Conservation (phyloP, 2,329 filamentous ascomycete species). For the Trichoderma hamatum region DNA sequence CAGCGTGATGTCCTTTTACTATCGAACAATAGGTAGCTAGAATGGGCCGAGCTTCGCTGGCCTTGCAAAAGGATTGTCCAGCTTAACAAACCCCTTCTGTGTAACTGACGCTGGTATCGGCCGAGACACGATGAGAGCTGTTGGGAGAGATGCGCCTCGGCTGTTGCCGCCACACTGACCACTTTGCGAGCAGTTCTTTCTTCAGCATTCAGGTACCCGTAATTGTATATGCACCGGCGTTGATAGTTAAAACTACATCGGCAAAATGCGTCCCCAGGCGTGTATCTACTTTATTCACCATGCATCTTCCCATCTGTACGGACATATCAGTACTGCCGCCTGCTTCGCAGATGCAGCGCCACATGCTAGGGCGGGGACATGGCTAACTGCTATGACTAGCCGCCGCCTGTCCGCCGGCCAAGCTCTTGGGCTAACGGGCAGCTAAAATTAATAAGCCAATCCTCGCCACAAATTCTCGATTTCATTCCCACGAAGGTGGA, state of each 20-base stretch:
- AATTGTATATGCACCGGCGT: too few species aligned
- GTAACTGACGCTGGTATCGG: background rate
- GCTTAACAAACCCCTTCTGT: too few species aligned
- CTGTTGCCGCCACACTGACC: slow-evolving; percentile 11
- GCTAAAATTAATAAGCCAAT: background rate
- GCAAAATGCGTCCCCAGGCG: too few species aligned
- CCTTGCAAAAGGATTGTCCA: too few species aligned
- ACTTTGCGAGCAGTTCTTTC: background rate
- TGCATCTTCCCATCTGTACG: too few species aligned
- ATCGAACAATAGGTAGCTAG: background rate
- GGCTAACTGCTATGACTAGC: background rate
- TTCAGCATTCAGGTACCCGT: too few species aligned
- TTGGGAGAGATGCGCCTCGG: background rate
- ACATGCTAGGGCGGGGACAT: background rate
- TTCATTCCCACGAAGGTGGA: background rate
- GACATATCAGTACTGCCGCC: too few species aligned
- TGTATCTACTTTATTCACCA: too few species aligned
- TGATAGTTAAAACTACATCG: too few species aligned
- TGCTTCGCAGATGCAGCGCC: background rate
- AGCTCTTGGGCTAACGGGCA: background rate
- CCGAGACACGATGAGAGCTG: background rate
- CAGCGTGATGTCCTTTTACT: too few species aligned
- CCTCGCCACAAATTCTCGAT: background rate
- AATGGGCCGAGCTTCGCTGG: too few species aligned
- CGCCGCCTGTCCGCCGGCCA: background rate